phyloP scores from a whole-genome alignment of 495 filamentous ascomycete species.

The Penicillium daleae region DNA sequence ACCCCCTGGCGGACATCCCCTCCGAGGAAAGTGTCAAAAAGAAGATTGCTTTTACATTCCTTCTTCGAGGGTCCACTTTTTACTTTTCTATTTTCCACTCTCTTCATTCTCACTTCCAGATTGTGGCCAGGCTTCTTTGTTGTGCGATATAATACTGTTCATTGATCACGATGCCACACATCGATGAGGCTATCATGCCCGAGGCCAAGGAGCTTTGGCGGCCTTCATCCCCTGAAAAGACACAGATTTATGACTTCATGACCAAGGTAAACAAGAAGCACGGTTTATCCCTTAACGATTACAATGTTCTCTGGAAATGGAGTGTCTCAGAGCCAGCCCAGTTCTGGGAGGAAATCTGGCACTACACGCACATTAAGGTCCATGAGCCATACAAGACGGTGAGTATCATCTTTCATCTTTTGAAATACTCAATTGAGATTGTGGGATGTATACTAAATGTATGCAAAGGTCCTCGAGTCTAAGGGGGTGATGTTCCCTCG shows the following conservation, averaged over 20 bases:
- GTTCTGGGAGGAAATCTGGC: conserved; percentile 89
- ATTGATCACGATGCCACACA: conserved; percentile 28
- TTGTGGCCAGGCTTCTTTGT: neutral
- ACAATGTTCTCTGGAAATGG: conserved; percentile 79
- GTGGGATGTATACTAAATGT: neutral
- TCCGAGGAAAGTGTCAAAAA: neutral
- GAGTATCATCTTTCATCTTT: conserved; percentile 25
- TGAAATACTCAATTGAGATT: neutral
- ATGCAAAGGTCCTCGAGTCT: conserved; percentile 65
- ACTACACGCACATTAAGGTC: conserved; percentile 73
- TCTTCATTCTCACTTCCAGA: neutral
- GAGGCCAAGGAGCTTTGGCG: conserved; percentile 65
- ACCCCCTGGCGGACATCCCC: neutral
- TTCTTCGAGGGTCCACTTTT: neutral
- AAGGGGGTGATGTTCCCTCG: conserved; percentile 77
- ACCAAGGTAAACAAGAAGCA: conserved; percentile 69
- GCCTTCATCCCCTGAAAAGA: conserved; percentile 67
- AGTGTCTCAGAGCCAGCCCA: conserved; percentile 72
- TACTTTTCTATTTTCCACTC: neutral
- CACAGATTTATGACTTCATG: conserved; percentile 73
- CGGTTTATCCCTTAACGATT: conserved; percentile 60
- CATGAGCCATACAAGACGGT: conserved; percentile 66
- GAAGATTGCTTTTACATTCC: neutral
- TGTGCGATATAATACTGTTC: neutral
- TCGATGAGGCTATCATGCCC: conserved; percentile 27